These are phyloP conservation scores for Conoideocrella luteorostrata DNA, from an alignment of 2,329 filamentous ascomycete species.

Conservation along the genomic window DNA sequence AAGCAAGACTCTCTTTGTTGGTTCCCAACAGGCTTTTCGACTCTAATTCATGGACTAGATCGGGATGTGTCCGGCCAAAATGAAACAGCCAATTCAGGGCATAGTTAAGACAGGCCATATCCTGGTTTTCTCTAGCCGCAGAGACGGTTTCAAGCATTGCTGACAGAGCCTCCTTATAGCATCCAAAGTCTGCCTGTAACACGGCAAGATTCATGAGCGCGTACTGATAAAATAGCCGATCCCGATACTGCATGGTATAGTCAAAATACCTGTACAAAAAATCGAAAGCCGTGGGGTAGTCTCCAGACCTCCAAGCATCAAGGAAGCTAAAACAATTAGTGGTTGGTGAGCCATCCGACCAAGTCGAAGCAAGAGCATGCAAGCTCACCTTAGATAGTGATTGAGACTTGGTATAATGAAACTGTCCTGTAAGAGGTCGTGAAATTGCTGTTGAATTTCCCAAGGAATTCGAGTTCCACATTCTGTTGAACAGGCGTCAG, in stretches of 20 bases:
- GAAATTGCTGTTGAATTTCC: slow-evolving; percentile 65
- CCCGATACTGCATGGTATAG: slow-evolving; percentile 81
- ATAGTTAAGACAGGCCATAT: slow-evolving; percentile 89
- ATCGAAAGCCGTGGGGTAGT: slow-evolving; percentile 86
- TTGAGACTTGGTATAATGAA: slow-evolving; percentile 64
- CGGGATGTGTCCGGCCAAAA: slow-evolving; percentile 79
- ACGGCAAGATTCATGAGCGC: slow-evolving; percentile 89
- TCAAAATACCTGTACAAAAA: slow-evolving; percentile 93
- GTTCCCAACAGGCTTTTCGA: slow-evolving; percentile 68
- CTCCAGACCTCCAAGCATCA: slow-evolving; percentile 85
- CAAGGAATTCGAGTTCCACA: slow-evolving; percentile 72
- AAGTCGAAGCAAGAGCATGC: too few relatives aligned
- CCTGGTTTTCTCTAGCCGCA: slow-evolving; percentile 88
- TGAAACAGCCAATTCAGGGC: slow-evolving; percentile 94
- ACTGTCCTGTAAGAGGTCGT: slow-evolving; percentile 60
- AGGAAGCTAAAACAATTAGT: slow-evolving; percentile 58
- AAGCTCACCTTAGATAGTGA: slow-evolving; percentile 62
- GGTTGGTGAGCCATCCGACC: too few relatives aligned
- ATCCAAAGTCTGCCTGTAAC: slow-evolving; percentile 91
- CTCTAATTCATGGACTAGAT: slow-evolving; percentile 63
- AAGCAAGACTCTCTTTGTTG: slow-evolving; percentile 74
- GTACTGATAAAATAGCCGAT: slow-evolving; percentile 87
- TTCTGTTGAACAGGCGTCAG: slow-evolving; percentile 35
- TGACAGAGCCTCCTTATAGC: slow-evolving; percentile 79
- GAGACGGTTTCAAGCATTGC: slow-evolving; percentile 93